Base-by-base conservation (phyloP, 202 grass and related monocot species). In the Sporobolus alterniflorus region DNA sequence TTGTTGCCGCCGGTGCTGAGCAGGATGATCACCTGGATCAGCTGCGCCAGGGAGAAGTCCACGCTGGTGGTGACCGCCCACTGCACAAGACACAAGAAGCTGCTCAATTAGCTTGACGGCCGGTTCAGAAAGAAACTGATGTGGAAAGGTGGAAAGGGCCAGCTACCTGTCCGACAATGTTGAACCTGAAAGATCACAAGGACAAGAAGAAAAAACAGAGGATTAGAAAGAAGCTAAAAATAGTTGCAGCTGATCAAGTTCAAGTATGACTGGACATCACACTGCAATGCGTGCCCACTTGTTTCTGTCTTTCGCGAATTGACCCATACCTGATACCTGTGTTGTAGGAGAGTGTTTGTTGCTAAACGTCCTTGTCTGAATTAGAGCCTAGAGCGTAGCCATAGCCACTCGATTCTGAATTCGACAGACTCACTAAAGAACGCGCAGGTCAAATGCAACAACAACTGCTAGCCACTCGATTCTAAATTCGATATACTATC, bases 21-120 rank as follows among this genome's bases (percentile, higher is more conserved):
- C 29, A 98, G 76, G 67, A 94, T 96, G 77, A 98, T 98, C 75
- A 98, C 91, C 73, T 98, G 93, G 77, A 98, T 79, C 89, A 94
- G 75, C 80, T 94, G 89, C 30, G 93, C 96, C 21, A 98, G 76
- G 12, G 96, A 96, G 89, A 83, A 98, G 82, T 96, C 93, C 79
- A 98, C 79, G 49, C 96, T 98, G 5, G 93, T 98, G 6, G 93
- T 98, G 25, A 94, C 91, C 44, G 96, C 93, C 93, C 96, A 98
- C 93, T 98, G 96, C 78, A 86, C 70, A 50, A 16, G n/a, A n/a
- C 12, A 84, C 11, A 69, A 1, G 10, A 26, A 39, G 1, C 31
- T 12, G 11, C 40, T 76, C 55, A 63, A 21, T 74, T 30, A 79
- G 67, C 29, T 78, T 2, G n/a, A 10, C 25, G 36, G 3, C 2